phyloP scores from a whole-genome alignment of 2,329 filamentous ascomycete genomes.

The Pseudogymnoascus sp. region DNA sequence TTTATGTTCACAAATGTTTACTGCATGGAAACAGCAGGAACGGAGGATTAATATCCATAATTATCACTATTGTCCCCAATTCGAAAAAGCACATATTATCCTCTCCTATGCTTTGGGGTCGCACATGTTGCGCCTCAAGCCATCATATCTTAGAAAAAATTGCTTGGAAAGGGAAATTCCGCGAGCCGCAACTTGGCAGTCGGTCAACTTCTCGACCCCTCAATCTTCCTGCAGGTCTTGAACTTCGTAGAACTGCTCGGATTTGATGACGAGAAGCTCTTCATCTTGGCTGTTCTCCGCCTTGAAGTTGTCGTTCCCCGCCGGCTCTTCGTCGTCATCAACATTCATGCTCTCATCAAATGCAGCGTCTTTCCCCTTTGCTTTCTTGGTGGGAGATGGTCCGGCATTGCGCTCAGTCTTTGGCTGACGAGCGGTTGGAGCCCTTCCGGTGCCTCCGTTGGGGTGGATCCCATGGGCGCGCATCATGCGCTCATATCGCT shows the following conservation, averaged over 20 bases:
- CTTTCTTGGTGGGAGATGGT: slow-evolving; percentile 19
- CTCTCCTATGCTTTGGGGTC: background rate
- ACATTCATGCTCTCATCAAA: slow-evolving; percentile 19
- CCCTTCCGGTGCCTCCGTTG: slow-evolving; percentile 23
- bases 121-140: background rate
- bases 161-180: background rate
- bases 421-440: slow-evolving; percentile 16
- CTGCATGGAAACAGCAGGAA: background rate
- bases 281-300: background rate
- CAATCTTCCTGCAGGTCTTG: background rate
- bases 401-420: slow-evolving; percentile 16
- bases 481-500: slow-evolving; percentile 59
- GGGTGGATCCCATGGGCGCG: slow-evolving; percentile 44
- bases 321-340: slow-evolving; percentile 11
- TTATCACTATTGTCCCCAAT: background rate
- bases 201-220: background rate
- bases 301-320: background rate
- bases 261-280: slow-evolving; percentile 1
- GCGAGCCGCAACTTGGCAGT: background rate
- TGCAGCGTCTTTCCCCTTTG: slow-evolving; percentile 22
- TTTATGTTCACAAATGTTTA: background rate
- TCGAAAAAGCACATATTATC: background rate
- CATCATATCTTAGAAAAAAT: background rate
- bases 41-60: background rate
- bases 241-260: background rate